Evolutionary conservation across 176 grass and related monocot genomes (phyloP), one percentile per base, ranked within the genome.

Genomic region (Panicum miliaceum): DNA sequence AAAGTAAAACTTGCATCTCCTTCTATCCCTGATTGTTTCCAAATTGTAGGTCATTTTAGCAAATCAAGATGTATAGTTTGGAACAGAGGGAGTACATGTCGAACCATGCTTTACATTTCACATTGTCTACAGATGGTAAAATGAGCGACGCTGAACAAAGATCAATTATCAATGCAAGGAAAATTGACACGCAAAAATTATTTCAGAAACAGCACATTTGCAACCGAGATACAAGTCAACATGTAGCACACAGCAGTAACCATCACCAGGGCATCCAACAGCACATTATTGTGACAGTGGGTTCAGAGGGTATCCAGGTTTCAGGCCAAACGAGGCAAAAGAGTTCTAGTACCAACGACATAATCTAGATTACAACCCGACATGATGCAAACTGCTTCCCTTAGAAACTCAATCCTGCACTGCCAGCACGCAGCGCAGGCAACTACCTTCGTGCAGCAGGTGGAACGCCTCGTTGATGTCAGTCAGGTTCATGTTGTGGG

Each of bases 371-470:
- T 66, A 65, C 35, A 46, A 20, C 0, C 56, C 11, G n/a, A 65
- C 76, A 59, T 14, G 45, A 80, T 23, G 35, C 65, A 19, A 77
- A 34, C 50, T 38, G 46, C n/a, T 41, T 14, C 0, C 20, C 52
- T 70, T 35, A 35, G 43, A 23, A 48, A 47, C 35, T 38, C 84
- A 92, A 4, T 79, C 46, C 27, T 94, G 75, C 64, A 86, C n/a
- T 18, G 93, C 32, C 81, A 99, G 90, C 51, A 99, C 96, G 6
- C 96, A 99, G 9, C 96, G 96, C 34, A 99, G 91, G 62, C 96
- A 99, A 4, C 83, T 93, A 42, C 96, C 91, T 73, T 96, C 93
- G 7, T 99, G 93, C 69, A 99, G 84, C 80, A 99, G 93, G 79
- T 99, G 74, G 4, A 99, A 99, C 0, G 93, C 96, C 35, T 94